Percentiles rank a stretch among this genome's conserved stretches.
Conservation (phyloP, 1,139 yeast species). For the Geotrichum restrictum region DNA sequence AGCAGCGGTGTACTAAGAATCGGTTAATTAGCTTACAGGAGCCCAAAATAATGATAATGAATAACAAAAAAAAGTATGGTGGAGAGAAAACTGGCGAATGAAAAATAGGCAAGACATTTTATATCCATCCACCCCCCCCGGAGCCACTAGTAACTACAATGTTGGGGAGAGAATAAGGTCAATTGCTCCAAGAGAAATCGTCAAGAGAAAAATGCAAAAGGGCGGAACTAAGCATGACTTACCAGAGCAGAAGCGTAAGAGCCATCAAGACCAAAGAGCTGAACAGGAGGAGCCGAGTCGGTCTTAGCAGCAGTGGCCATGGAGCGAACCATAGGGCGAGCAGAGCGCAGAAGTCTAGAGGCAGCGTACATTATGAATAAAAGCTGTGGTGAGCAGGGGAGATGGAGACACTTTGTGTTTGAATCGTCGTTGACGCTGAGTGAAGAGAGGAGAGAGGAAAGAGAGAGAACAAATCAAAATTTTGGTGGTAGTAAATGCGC, state of each 20-base stretch:
- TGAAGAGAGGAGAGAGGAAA: neutral
- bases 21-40: neutral
- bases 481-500: conserved; percentile 2
- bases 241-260: conserved; percentile 89
- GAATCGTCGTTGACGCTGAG: conserved; percentile 12
- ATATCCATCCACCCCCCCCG: too few relatives aligned
- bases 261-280: conserved; percentile 92
- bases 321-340: conserved; percentile 32
- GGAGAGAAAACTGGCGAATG: conserved; percentile 18
- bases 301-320: conserved; percentile 50
- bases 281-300: conserved; percentile 78
- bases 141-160: neutral
- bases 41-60: too few relatives aligned
- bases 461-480: neutral
- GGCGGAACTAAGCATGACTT: conserved; percentile 18
- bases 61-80: neutral
- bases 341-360: conserved; percentile 21
- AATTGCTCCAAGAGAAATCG: neutral
- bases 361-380: conserved; percentile 20
- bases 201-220: neutral
- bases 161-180: neutral
- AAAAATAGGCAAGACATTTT: conserved; percentile 4
- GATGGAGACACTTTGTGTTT: conserved; percentile 1
- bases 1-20: conserved; percentile 67
- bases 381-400: neutral